Percentiles rank a stretch among this genome's conserved stretches.
These are phyloP conservation scores for Colletotrichum tropicale DNA, from an alignment of 2,329 filamentous ascomycete species.

Conservation along the genomic window DNA sequence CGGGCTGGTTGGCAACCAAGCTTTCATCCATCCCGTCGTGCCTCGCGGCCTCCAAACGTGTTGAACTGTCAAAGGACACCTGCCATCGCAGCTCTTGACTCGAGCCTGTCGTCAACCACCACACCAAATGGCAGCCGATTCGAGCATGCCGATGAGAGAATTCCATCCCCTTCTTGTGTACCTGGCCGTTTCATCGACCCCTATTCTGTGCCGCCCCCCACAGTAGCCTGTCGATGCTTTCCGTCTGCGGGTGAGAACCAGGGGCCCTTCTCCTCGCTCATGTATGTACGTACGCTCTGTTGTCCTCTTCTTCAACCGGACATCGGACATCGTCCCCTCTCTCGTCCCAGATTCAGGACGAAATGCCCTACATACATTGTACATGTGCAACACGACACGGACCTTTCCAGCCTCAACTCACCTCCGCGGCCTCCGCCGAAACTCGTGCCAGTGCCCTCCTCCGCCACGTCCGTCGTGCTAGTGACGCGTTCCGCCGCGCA, in stretches of 20 bases:
- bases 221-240: constrained; percentile 5
- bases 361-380: constrained; percentile 5
- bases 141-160: constrained; percentile 6
- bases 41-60: neutral
- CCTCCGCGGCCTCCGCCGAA: constrained; percentile 16
- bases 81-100: constrained; percentile 20
- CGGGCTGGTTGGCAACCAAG: neutral
- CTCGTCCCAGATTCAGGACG: constrained; percentile 20
- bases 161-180: neutral
- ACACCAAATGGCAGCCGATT: neutral
- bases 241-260: neutral
- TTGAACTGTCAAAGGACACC: neutral
- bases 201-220: neutral
- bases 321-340: constrained; percentile 13
- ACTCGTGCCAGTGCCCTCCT: constrained; percentile 14
- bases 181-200: constrained; percentile 13
- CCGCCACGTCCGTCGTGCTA: constrained; percentile 7
- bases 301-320: neutral
- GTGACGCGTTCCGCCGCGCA: constrained; percentile 18
- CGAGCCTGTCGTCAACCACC: neutral
- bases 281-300: neutral
- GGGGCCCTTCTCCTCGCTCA: neutral
- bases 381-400: constrained; percentile 17
- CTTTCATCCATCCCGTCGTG: neutral
- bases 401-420: constrained; percentile 3